A percentile compares a stretch with the other conserved stretches of the same genome.
These are phyloP conservation scores for Kodamaea suecica DNA, from an alignment of 1,139 yeast species.

Conservation along the genomic window DNA sequence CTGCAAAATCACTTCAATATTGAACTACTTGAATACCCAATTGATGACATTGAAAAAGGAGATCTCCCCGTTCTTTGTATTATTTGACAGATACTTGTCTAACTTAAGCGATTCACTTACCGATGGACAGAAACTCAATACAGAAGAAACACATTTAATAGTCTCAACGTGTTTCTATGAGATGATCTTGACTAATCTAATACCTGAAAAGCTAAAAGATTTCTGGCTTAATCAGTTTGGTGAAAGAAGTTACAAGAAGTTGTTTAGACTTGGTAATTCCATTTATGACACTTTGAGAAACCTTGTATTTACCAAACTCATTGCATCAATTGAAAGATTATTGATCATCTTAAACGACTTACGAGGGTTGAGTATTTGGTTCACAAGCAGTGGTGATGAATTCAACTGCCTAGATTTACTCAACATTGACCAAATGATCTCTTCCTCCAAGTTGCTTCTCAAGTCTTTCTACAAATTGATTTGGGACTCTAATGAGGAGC, in stretches of 20 bases:
- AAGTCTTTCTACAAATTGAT: slow-evolving; percentile 38
- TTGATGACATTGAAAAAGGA: slow-evolving; percentile 35
- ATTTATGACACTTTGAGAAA: slow-evolving; percentile 50
- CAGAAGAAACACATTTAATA: slow-evolving; percentile 4
- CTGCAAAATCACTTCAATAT: slow-evolving; percentile 32
- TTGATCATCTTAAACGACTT: slow-evolving; percentile 49
- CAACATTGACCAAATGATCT: slow-evolving; percentile 26
- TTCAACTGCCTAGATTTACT: slow-evolving; percentile 20
- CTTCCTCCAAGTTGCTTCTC: slow-evolving; percentile 29
- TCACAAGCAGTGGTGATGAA: slow-evolving; percentile 16
- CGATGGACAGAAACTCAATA: slow-evolving; percentile 3
- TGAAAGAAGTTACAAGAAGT: slow-evolving; percentile 62
- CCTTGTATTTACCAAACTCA: slow-evolving; percentile 45
- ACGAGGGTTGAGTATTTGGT: slow-evolving; percentile 44
- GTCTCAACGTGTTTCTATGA: slow-evolving; percentile 37
- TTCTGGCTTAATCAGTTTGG: slow-evolving; percentile 55
- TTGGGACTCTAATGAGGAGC: slow-evolving; percentile 52
- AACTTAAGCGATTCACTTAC: slow-evolving; percentile 25
- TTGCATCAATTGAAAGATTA: slow-evolving; percentile 58
- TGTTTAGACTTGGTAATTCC: slow-evolving; percentile 50
- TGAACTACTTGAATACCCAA: slow-evolving; percentile 37
- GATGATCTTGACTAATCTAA: slow-evolving; percentile 54
- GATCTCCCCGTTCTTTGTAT: slow-evolving; percentile 39
- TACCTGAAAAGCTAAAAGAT: slow-evolving; percentile 40
- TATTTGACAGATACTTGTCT: slow-evolving; percentile 35